Base-by-base conservation (phyloP, 2,329 filamentous ascomycete species). In the Hortaea werneckii region DNA sequence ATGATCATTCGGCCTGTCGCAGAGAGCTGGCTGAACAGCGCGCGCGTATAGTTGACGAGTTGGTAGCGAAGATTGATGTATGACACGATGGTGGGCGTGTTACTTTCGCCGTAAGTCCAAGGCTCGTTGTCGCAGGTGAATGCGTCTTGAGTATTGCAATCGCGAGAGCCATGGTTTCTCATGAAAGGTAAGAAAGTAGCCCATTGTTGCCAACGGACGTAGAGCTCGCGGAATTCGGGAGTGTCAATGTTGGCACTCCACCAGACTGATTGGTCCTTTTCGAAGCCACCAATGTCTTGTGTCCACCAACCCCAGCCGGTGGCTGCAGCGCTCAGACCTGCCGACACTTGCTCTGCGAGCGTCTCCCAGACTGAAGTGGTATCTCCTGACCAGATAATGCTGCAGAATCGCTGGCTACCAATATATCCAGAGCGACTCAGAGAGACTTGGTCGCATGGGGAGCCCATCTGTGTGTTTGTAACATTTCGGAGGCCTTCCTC, bases 61-160 rank as follows among this genome's bases (percentile, higher is more conserved):
- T 54, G 54, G 42, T 60, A 61, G 10, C 59, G 50, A 7, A 61
- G 52, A 13, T 55, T 45, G 45, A 61, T 62, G 51, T 62, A 62
- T 1, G 49, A 51, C 2, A 52, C 54, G 26, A 61, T 59, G 29
- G 54, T 61, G 10, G 57, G 58, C 3, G 55, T 55, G 32, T 61
- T 58, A 26, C 45, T 39, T 1, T 43, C 56, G n/a, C 59, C 59
- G 32, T 61, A 62, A 0, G 49, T 52, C 59, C 59, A 60, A 1
- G 58, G 58, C 43, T 62, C 59, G 46, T 67, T 67, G 41, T 61
- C 55, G 48, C 64, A 66, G 1, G 65, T 66, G 45, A 60, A 66
- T 1, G 64, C 63, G 43, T 54, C 44, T 43, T 63, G 60, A 29
- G 45, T 40, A 37, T 61, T 52, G 43, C 59, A 62, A 5, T 45